Evolutionary conservation across 2,329 filamentous ascomycete species (phyloP).

Genomic region (Fusarium gaditjirri): DNA sequence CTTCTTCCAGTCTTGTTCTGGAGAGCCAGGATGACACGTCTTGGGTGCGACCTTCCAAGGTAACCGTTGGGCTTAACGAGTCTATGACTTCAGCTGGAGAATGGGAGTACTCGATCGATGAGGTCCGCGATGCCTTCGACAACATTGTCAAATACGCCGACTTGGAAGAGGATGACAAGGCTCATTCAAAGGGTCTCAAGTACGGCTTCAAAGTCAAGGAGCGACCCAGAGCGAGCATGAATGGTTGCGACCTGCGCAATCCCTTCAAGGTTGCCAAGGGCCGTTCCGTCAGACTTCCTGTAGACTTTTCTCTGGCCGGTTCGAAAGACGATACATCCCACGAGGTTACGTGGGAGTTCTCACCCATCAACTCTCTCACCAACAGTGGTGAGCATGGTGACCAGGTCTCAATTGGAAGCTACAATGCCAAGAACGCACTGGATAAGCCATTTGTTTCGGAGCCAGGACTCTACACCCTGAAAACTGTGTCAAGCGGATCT

Average conservation of each 20-base stretch:
- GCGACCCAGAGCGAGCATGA: slow-evolving; percentile 77
- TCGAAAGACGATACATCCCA: slow-evolving; percentile 71
- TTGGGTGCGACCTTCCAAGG: slow-evolving; percentile 81
- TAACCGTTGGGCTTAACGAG: slow-evolving; percentile 89
- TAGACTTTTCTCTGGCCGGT: slow-evolving; percentile 74
- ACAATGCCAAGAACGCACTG: slow-evolving; percentile 68
- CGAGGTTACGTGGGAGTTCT: slow-evolving; percentile 84
- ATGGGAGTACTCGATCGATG: slow-evolving; percentile 91
- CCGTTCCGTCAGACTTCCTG: slow-evolving; percentile 72
- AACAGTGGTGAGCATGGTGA: slow-evolving; percentile 76
- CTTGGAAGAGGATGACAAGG: slow-evolving; percentile 75
- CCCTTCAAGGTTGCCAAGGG: slow-evolving; percentile 88
- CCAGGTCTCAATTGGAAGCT: slow-evolving; percentile 65
- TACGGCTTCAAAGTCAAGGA: slow-evolving; percentile 89
- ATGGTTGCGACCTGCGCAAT: slow-evolving; percentile 80
- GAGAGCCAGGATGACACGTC: slow-evolving; percentile 74
- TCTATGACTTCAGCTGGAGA: slow-evolving; percentile 81
- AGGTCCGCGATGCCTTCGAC: slow-evolving; percentile 90
- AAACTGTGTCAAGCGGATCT: slow-evolving; percentile 79
- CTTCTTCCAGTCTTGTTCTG: slow-evolving; percentile 68
- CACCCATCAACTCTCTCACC: slow-evolving; percentile 74
- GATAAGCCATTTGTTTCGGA: slow-evolving; percentile 76
- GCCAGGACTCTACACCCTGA: slow-evolving; percentile 87
- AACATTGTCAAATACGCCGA: slow-evolving; percentile 82
- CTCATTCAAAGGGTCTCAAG: slow-evolving; percentile 71